Percentiles rank a stretch among this genome's conserved stretches.
phyloP scores from a whole-genome alignment of 2,329 filamentous ascomycete genomes.

The Calcarisporium arbuscula region DNA sequence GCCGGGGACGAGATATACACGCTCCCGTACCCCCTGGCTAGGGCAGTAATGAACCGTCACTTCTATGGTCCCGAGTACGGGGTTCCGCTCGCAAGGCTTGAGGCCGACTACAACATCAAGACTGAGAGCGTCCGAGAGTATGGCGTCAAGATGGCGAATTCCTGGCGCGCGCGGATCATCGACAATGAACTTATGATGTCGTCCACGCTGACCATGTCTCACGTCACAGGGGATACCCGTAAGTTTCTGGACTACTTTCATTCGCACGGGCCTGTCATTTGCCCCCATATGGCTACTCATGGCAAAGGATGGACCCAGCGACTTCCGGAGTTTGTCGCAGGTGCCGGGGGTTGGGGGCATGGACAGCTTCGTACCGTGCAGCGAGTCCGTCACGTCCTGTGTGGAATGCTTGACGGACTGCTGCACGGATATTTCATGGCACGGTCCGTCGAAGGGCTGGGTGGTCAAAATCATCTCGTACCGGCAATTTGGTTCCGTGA shows the following conservation, averaged over 20 bases:
- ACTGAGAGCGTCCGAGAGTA: no score
- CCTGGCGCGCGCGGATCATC: slow-evolving; percentile 9
- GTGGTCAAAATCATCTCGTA: slow-evolving; percentile 8
- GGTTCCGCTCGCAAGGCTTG: no score
- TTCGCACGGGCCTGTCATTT: neutral
- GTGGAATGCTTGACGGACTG: slow-evolving; percentile 9
- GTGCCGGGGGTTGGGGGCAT: neutral
- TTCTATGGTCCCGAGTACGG: slow-evolving; percentile 10
- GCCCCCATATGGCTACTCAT: neutral
- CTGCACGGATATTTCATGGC: slow-evolving; percentile 3
- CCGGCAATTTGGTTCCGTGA: slow-evolving; percentile 8
- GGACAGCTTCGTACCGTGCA: slow-evolving; percentile 3
- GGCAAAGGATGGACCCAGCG: neutral
- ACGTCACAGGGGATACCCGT: neutral
- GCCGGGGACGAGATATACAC: neutral
- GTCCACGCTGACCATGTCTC: slow-evolving; percentile 1
- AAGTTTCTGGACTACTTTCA: neutral
- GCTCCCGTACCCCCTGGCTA: slow-evolving; percentile 7
- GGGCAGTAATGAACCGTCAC: slow-evolving; percentile 11
- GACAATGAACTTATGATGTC: slow-evolving; percentile 9
- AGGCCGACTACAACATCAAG: no score
- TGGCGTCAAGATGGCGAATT: no score
- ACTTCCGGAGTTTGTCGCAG: slow-evolving; percentile 1
- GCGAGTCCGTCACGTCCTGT: slow-evolving; percentile 6
- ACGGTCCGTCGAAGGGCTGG: slow-evolving; percentile 4